phyloP scores from a whole-genome alignment of 2,329 filamentous ascomycete species.

The Allantophomopsis lycopodina region DNA sequence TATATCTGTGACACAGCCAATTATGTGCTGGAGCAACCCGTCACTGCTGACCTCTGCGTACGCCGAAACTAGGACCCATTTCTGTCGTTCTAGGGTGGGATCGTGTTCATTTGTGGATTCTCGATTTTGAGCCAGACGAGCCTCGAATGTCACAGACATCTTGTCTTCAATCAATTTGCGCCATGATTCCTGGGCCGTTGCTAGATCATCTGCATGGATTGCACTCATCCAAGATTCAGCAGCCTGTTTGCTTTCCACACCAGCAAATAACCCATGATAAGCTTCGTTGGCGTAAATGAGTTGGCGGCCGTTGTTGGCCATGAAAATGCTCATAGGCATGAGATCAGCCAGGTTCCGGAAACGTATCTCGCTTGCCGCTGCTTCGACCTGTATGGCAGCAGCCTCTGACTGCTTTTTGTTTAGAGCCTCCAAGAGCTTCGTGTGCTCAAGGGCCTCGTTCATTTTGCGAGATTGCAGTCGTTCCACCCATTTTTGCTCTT shows the following conservation, averaged over 20 bases:
- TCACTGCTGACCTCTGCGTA: conserved; percentile 9
- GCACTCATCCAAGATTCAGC: conserved; percentile 19
- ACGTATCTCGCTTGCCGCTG: conserved; percentile 41
- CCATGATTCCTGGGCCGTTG: conserved; percentile 22
- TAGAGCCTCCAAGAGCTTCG: conserved; percentile 31
- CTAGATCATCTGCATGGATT: neutral
- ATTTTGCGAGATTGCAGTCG: conserved; percentile 63
- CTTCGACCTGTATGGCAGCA: conserved; percentile 22
- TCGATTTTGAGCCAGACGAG: conserved; percentile 20
- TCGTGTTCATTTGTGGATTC: neutral
- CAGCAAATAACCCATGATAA: conserved; percentile 39
- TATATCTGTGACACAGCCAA: conserved; percentile 10
- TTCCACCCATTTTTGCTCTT: conserved; percentile 58
- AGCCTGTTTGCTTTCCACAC: conserved; percentile 6
- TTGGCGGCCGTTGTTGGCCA: conserved; percentile 48
- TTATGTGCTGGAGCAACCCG: conserved; percentile 6
- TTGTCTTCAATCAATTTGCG: conserved; percentile 20
- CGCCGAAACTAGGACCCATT: conserved; percentile 10
- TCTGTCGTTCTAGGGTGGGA: no score
- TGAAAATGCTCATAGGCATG: conserved; percentile 64
- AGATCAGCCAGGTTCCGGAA: conserved; percentile 62
- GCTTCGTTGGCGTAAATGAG: conserved; percentile 61
- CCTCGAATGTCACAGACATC: conserved; percentile 1
- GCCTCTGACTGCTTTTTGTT: conserved; percentile 11
- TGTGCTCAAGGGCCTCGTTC: conserved; percentile 33